Base-by-base conservation (phyloP, 768 basidiomycete species). In the Lactarius hengduanensis region DNA sequence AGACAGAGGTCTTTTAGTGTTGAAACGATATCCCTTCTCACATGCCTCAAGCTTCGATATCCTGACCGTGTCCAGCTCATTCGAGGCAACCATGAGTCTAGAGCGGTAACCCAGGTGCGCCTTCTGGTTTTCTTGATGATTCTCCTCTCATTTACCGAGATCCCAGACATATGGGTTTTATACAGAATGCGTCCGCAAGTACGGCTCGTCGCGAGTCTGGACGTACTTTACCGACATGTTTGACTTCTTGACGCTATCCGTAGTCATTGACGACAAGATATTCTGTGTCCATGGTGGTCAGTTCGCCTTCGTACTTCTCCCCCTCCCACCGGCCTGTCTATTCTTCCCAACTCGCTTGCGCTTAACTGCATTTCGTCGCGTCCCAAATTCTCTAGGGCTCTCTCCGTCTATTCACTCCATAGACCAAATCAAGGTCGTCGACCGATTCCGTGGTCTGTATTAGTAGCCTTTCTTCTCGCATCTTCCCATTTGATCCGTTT, bases 161-260 rank as follows among this genome's bases (percentile, higher is more conserved):
- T 28, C 9, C 59, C 75, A 98, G 96, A 96, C 94, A 28, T 99
- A 98, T 74, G 97, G 97, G 15, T 99, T 99, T 81, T 99, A 99
- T 78, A 92, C 94, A 43, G 97, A 99, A 82, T 98, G 97, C 74
- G 88, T 96, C 26, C 85, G 96, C 50, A 99, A 99, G 79, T 99
- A 99, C 72, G 96, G 95, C 62, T 90, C 92, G 2, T 88, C 95
- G 38, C 90, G 91, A 72, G 96, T 98, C 40, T 99, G 97, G 97
- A 95, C 94, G 32, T 98, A 98, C 77, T 98, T 99, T 74, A 99
- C 97, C 66, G 97, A 99, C 79, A 97, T 99, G 96, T 99, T 99
- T 77, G 97, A 99, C 81, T 99, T 95, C 80, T 79, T 99, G 71
- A 98, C 97, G 13, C 81, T 99, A 64, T 95, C 93, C 40, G 96